phyloP scores from a whole-genome alignment of 306 rosid genomes.

The Aeschynomene evenia region DNA sequence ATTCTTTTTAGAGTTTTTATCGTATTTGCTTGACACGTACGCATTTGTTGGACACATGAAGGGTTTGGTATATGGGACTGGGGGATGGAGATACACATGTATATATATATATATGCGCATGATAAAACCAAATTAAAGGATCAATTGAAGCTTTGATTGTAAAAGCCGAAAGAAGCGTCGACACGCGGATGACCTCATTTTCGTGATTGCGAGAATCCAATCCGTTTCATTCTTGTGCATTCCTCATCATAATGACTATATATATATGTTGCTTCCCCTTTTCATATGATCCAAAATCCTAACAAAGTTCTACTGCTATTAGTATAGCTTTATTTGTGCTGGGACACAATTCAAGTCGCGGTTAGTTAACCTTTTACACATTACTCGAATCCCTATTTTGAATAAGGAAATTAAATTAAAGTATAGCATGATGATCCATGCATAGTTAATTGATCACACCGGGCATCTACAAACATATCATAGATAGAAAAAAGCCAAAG shows the following conservation, averaged over 20 bases:
- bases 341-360: neutral
- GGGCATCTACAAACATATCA: neutral
- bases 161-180: neutral
- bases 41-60: slow-evolving; percentile 14
- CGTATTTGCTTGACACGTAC: slow-evolving; percentile 1
- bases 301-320: neutral
- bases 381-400: neutral
- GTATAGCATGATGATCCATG: neutral
- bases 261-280: neutral
- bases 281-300: neutral
- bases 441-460: neutral
- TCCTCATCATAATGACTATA: slow-evolving; percentile 6
- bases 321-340: neutral
- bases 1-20: neutral
- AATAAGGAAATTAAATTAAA: neutral
- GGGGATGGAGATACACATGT: too few relatives aligned
- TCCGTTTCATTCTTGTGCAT: neutral
- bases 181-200: neutral
- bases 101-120: neutral
- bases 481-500: neutral
- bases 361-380: neutral
- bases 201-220: slow-evolving; percentile 10
- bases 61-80: too few relatives aligned
- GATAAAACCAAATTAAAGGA: slow-evolving; percentile 26
- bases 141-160: neutral